Evolutionary conservation across 805 yeast species (phyloP), one percentile per base, ranked within the genome.

Genomic region (Cyberlindnera subsufficiens): DNA sequence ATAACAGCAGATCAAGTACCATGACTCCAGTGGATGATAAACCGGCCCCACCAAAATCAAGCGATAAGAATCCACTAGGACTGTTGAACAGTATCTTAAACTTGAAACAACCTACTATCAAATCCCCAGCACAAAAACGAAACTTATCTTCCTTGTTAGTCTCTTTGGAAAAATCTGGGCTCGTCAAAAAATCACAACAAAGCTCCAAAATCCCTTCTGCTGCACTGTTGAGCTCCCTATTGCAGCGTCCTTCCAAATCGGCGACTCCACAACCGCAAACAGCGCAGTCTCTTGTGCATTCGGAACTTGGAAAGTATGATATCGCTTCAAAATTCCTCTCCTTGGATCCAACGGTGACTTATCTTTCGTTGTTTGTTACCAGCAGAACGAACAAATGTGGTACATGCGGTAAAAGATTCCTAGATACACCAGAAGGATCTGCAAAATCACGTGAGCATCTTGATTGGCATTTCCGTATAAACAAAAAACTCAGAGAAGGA

Each of bases 401-500:
- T 14, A 80, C 82, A 16, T 93, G 99, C 66, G 95, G 97, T 19
- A 86, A 86, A 60, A 67, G 99, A 49, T 93, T 88, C 59, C 71
- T 77, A 4, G 74, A 75, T 41, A 76, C 80, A 30, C 66, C 63
- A 3, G 75, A 71, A 38, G 95, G 88, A 14, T 65, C 63, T 32
- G 63, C 63, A 6, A 64, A 65, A 38, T 75, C 75, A 45, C 76
- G 81, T 40, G 71, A 77, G 15, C 99, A 93, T 64, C 67, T 88
- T 51, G 99, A 91, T 63, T 91, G 97, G 97, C 98, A 91, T 68
- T 89, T 88, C 68, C 76, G 98, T 54, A 84, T 87, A 35, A 91
- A 88, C 62, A 87, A 86, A 59, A 81, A 84, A 54, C 68, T 86
- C 38, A 76, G 78, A 36, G 75, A 71, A 43, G 74, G 75, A 25